Evolutionary conservation across 1,284 basidiomycete genomes (phyloP), one percentile per base, ranked within the genome.

Genomic region (Bothia castanella): DNA sequence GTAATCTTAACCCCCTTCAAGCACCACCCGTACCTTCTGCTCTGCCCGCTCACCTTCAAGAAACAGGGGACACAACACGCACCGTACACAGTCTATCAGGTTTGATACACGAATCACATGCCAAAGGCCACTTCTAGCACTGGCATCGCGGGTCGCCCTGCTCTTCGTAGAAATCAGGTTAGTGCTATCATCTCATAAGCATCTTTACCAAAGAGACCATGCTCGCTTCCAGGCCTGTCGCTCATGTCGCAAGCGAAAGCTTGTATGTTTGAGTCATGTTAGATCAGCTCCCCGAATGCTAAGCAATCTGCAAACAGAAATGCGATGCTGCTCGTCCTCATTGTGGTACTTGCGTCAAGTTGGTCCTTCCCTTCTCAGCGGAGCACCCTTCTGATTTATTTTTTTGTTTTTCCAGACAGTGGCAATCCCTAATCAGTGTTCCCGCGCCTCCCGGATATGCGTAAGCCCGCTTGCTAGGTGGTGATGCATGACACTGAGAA

Each of bases 271-370:
- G 5, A 16, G 12, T 49, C 42, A 29, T 27, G 16, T 45, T 16
- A 16, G 5, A 6, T 42, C 4, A 21, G 5, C 35, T 23, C 39
- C 32, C 47, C 19, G 13, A 47, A 36, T 32, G 11, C 39, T 65
- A 42, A 66, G 32, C 34, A 43, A 44, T 42, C 21, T 45, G 34
- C 45, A 36, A 53, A 42, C 60, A 90, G 87, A 90, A 88, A 86
- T 90, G 87, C 59, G 88, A 90, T 67, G 87, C 87, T 39, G 77
- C 82, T 42, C 80, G 89, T 52, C 87, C 87, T 11, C 87, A 90
- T 63, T 91, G 88, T 65, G 78, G 82, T 36, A 90, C 88, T 41
- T 91, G 88, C 62, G 78, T 88, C 49, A 89, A 86, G 85, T 89
- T 62, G 60, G 82, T 74, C 32, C 43, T 48, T 43, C 43, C 45